A percentile compares a stretch with the other conserved stretches of the same genome.
Conservation (phyloP, 1,139 yeast genomes). For the Suhomyces taliae region DNA sequence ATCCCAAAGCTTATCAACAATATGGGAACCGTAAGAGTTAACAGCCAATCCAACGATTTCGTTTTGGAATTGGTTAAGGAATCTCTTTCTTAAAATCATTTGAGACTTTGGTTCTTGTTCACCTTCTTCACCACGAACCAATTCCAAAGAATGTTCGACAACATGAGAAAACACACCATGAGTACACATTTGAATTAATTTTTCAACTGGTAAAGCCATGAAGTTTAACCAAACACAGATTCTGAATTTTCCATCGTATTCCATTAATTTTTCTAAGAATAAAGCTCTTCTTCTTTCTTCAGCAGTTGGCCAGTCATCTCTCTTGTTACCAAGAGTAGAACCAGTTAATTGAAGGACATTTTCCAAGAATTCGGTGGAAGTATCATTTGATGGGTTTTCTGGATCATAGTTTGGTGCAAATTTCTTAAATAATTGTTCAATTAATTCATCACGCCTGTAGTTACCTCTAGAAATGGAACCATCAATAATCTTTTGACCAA, state of each 20-base stretch:
- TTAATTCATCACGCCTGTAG: slow-evolving; percentile 65
- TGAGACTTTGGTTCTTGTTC: slow-evolving; percentile 44
- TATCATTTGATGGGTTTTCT: slow-evolving; percentile 36
- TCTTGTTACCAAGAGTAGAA: slow-evolving; percentile 78
- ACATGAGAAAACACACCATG: slow-evolving; percentile 92
- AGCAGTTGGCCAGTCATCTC: slow-evolving; percentile 90
- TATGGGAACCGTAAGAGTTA: slow-evolving; percentile 89
- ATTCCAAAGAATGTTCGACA: slow-evolving; percentile 59
- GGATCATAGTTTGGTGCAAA: slow-evolving; percentile 52
- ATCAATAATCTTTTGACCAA: slow-evolving; percentile 67
- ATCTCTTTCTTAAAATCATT: slow-evolving; percentile 61
- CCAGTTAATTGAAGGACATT: slow-evolving; percentile 61
- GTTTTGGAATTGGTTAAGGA: slow-evolving; percentile 63
- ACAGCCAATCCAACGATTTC: slow-evolving; percentile 64
- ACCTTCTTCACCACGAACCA: slow-evolving; percentile 25
- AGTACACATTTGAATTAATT: slow-evolving; percentile 67
- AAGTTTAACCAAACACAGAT: slow-evolving; percentile 60
- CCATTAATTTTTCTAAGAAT: slow-evolving; percentile 69
- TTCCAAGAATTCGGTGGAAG: slow-evolving; percentile 56
- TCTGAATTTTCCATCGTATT: slow-evolving; percentile 61
- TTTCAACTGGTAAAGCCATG: slow-evolving; percentile 57
- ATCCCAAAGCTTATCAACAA: slow-evolving; percentile 80
- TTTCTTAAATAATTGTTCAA: slow-evolving; percentile 57
- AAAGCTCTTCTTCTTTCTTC: slow-evolving; percentile 82
- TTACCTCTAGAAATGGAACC: slow-evolving; percentile 61